Conservation (phyloP, 2,329 filamentous ascomycete genomes). For the Amphichorda felina region DNA sequence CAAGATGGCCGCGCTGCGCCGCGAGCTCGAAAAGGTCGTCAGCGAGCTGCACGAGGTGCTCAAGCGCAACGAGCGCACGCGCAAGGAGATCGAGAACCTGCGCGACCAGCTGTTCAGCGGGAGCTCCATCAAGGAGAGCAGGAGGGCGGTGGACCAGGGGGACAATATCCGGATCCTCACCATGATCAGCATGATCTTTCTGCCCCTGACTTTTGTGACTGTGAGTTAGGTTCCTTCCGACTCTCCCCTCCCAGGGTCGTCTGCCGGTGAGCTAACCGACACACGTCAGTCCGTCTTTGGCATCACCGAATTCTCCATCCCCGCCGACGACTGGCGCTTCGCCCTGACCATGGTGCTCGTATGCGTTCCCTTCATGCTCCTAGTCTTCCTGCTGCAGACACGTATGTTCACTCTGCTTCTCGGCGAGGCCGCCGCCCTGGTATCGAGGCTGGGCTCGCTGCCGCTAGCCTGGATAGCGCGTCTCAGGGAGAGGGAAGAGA, state of each 20-base stretch:
- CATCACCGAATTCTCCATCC: slow-evolving; percentile 32
- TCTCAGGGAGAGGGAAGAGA: background rate
- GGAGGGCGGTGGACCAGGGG: slow-evolving; percentile 51
- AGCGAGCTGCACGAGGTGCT: slow-evolving; percentile 32
- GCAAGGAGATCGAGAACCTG: slow-evolving; percentile 42
- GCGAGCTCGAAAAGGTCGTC: slow-evolving; percentile 39
- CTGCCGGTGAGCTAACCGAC: too few relatives aligned
- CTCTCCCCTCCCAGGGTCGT: too few relatives aligned
- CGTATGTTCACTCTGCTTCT: slow-evolving; percentile 19
- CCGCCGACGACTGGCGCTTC: slow-evolving; percentile 31
- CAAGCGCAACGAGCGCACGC: slow-evolving; percentile 37
- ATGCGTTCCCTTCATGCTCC: slow-evolving; percentile 36
- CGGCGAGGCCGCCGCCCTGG: slow-evolving; percentile 6
- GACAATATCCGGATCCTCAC: slow-evolving; percentile 50
- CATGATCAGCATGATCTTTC: slow-evolving; percentile 47
- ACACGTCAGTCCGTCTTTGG: slow-evolving; percentile 42
- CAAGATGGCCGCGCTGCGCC: slow-evolving; percentile 30
- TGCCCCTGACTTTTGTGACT: slow-evolving; percentile 50
- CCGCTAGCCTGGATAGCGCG: background rate
- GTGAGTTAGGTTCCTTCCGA: too few relatives aligned
- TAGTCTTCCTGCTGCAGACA: slow-evolving; percentile 33
- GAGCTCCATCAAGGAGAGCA: slow-evolving; percentile 48
- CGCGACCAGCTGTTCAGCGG: slow-evolving; percentile 52
- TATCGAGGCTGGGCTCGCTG: background rate
- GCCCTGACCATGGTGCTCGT: slow-evolving; percentile 53